A percentile compares a stretch with the other conserved stretches of the same genome.
These are phyloP conservation scores for Diaporthe ampelina DNA, from an alignment of 2,329 filamentous ascomycete species.

Conservation along the genomic window DNA sequence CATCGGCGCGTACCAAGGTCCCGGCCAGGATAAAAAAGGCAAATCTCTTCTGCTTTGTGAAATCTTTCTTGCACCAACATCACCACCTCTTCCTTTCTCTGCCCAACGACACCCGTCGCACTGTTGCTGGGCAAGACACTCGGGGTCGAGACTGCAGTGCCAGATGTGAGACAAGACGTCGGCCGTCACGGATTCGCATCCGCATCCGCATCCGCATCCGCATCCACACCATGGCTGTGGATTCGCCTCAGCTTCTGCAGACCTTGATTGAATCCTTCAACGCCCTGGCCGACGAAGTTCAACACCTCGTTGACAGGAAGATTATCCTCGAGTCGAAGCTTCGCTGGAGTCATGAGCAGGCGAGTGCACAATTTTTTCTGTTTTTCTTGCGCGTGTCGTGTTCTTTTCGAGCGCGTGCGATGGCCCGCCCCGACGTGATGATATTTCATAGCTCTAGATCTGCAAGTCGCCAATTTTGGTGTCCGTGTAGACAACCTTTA, in stretches of 20 bases:
- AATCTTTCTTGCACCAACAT: background rate
- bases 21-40: slow-evolving; percentile 23
- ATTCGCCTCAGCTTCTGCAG: slow-evolving; percentile 61
- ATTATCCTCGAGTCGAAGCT: slow-evolving; percentile 77
- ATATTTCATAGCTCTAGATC: slow-evolving; percentile 51
- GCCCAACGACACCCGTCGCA: slow-evolving; percentile 14
- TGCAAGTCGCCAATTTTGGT: slow-evolving; percentile 40
- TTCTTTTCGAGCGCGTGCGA: background rate
- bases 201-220: slow-evolving; percentile 30
- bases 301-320: slow-evolving; percentile 73
- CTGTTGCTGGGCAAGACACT: background rate
- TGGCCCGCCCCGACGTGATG: slow-evolving; percentile 54
- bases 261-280: slow-evolving; percentile 75
- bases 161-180: slow-evolving; percentile 36
- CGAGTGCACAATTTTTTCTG: slow-evolving; percentile 53
- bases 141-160: slow-evolving; percentile 6
- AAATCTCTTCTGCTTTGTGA: background rate
- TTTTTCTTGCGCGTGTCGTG: slow-evolving; percentile 2
- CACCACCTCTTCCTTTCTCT: slow-evolving; percentile 10
- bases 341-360: slow-evolving; percentile 76
- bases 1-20: slow-evolving; percentile 10
- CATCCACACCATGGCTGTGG: slow-evolving; percentile 53
- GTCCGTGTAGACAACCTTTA: slow-evolving; percentile 42
- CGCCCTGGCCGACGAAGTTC: slow-evolving; percentile 74
- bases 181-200: slow-evolving; percentile 28